Percentiles rank a stretch among this genome's conserved stretches.
Conservation (phyloP, 768 basidiomycete species). For the Symmetrospora coprosmae region DNA sequence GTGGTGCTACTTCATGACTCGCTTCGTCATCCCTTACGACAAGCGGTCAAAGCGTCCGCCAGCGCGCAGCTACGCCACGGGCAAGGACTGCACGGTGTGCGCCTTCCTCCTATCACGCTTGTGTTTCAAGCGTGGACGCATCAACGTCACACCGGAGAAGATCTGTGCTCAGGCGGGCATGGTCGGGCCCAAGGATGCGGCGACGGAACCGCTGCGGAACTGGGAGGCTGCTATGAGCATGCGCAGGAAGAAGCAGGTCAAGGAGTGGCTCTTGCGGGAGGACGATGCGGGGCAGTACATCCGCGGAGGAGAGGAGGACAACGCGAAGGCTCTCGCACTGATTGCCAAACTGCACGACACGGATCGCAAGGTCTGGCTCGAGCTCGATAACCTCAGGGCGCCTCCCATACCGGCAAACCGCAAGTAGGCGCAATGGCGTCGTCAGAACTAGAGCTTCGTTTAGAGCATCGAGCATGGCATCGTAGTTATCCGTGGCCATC, state of each 20-base stretch:
- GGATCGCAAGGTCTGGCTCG: not conserved
- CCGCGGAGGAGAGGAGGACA: conserved; percentile 5
- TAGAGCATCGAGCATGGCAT: no score
- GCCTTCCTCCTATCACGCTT: not conserved
- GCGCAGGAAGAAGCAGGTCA: not conserved
- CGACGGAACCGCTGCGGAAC: not conserved
- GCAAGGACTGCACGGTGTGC: conserved; percentile 18
- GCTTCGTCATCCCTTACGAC: conserved; percentile 20
- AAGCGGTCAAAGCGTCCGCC: conserved; percentile 9
- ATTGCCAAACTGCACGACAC: conserved; percentile 2
- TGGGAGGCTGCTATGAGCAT: conserved; percentile 2
- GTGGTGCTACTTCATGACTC: conserved; percentile 17
- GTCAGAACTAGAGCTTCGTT: no score
- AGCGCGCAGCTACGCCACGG: not conserved
- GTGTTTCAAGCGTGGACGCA: conserved; percentile 3
- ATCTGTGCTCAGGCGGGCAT: not conserved
- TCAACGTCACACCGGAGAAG: not conserved
- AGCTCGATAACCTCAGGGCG: conserved; percentile 9
- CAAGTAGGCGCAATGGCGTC: no score
- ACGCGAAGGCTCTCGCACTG: conserved; percentile 5
- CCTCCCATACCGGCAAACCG: no score
- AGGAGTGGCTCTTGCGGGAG: not conserved
- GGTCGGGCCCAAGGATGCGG: conserved; percentile 3
- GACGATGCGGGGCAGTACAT: not conserved
- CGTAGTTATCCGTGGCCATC: no score